A percentile compares a stretch with the other conserved stretches of the same genome.
These are phyloP conservation scores for Cyberlindnera petersonii DNA, from an alignment of 805 yeast genomes.

Conservation along the genomic window DNA sequence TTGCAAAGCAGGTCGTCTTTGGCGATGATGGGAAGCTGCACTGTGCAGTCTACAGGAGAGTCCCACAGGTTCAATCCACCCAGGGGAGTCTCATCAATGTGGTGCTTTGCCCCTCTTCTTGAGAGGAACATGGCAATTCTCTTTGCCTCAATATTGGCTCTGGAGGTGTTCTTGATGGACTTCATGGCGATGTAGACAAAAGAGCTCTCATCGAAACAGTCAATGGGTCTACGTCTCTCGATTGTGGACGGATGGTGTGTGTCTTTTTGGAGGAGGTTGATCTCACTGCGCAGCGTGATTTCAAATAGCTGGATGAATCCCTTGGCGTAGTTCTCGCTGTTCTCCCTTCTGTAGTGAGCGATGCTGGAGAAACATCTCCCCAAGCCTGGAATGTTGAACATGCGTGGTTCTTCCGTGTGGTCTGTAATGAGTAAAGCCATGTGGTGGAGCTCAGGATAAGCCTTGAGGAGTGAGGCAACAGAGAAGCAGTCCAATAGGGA, in stretches of 20 bases:
- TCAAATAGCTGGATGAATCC: constrained; percentile 3
- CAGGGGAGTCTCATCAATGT: constrained; percentile 6
- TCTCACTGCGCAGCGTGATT: background rate
- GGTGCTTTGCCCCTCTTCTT: constrained; percentile 4
- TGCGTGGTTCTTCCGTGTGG: constrained; percentile 1
- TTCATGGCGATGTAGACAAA: constrained; percentile 6
- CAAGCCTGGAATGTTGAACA: constrained; percentile 6
- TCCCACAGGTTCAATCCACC: constrained; percentile 6
- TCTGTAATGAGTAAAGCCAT: constrained; percentile 5
- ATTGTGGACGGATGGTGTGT: constrained; percentile 4
- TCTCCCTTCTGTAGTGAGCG: background rate
- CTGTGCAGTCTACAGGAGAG: background rate
- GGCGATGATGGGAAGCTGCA: background rate
- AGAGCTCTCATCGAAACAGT: background rate
- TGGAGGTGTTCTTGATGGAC: background rate
- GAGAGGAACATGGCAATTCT: constrained; percentile 4
- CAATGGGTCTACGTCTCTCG: background rate
- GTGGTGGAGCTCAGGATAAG: constrained; percentile 2
- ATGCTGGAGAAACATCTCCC: background rate
- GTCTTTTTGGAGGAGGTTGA: background rate
- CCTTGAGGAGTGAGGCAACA: constrained; percentile 2
- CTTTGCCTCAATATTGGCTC: constrained; percentile 6
- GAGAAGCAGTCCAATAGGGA: constrained; percentile 8
- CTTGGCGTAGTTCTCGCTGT: background rate
- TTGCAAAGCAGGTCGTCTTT: background rate